phyloP scores from a whole-genome alignment of 768 basidiomycete species.

The Polyporus arcularius region DNA sequence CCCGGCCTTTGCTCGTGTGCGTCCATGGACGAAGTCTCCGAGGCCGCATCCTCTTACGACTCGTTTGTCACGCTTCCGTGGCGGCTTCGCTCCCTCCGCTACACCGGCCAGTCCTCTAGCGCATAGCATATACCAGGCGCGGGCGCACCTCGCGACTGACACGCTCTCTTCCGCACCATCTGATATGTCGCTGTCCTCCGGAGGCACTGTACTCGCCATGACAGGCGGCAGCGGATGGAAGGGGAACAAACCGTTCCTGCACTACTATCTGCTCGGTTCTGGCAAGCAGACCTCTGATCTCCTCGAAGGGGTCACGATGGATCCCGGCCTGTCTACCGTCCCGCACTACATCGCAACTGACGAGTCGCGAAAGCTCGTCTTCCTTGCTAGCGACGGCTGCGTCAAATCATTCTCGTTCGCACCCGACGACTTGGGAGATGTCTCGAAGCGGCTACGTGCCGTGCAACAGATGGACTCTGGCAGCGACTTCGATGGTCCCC shows the following conservation, averaged over 20 bases:
- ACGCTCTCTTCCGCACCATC: slow-evolving; percentile 20
- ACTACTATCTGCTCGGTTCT: slow-evolving; percentile 28
- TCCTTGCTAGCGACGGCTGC: slow-evolving; percentile 35
- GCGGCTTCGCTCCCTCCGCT: slow-evolving; percentile 22
- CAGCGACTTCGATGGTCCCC: slow-evolving; percentile 29
- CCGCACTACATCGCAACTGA: slow-evolving; percentile 30
- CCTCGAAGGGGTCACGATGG: slow-evolving; percentile 13
- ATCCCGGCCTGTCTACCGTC: slow-evolving; percentile 27
- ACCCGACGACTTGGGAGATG: not conserved
- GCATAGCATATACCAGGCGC: slow-evolving; percentile 35
- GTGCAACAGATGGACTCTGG: slow-evolving; percentile 35
- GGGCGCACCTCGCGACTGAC: slow-evolving; percentile 34
- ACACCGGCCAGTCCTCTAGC: slow-evolving; percentile 26
- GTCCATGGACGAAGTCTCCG: slow-evolving; percentile 27
- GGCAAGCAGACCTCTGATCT: slow-evolving; percentile 16
- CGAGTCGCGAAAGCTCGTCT: slow-evolving; percentile 38
- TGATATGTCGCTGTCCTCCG: slow-evolving; percentile 23
- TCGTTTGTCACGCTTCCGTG: slow-evolving; percentile 38
- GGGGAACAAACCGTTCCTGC: slow-evolving; percentile 32
- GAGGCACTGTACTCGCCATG: slow-evolving; percentile 30
- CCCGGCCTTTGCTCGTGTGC: slow-evolving; percentile 7
- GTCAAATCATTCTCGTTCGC: slow-evolving; percentile 42
- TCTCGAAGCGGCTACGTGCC: slow-evolving; percentile 14
- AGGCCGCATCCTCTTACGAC: slow-evolving; percentile 33
- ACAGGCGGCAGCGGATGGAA: slow-evolving; percentile 35